phyloP scores from a whole-genome alignment of 805 yeast genomes.

The Nakazawaea holstii region DNA sequence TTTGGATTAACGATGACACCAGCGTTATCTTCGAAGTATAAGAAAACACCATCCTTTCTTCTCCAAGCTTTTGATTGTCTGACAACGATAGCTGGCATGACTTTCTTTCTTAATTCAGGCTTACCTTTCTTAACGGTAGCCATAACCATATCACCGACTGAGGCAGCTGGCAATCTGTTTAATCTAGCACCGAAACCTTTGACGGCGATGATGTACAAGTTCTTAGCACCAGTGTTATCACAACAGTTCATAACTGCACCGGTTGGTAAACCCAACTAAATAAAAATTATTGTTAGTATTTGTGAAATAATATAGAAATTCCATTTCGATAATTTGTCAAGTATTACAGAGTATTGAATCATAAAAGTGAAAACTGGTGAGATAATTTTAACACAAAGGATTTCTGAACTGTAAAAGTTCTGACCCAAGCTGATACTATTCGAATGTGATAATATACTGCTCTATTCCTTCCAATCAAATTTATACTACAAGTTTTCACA shows the following conservation, averaged over 20 bases:
- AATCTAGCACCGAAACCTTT: constrained; percentile 99
- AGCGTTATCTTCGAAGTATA: constrained; percentile 99
- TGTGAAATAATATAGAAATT: neutral
- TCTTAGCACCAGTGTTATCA: constrained; percentile 99
- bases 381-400: too few relatives aligned
- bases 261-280: constrained; percentile 95
- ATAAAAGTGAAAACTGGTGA: too few relatives aligned
- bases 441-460: too few relatives aligned
- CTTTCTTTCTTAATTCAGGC: constrained; percentile 99
- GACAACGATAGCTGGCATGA: constrained; percentile 99
- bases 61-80: constrained; percentile 99
- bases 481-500: neutral
- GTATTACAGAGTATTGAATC: neutral
- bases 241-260: constrained; percentile 99
- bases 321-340: neutral
- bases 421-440: too few relatives aligned
- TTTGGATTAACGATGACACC: constrained; percentile 99
- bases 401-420: neutral
- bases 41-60: constrained; percentile 99
- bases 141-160: constrained; percentile 99
- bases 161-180: constrained; percentile 99
- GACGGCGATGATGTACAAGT: constrained; percentile 97
- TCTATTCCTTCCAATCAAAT: neutral
- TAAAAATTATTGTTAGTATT: constrained; percentile 7
- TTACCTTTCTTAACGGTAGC: constrained; percentile 99